Base-by-base conservation (phyloP, 495 filamentous ascomycete genomes). In the Chaetomidium leptoderma region DNA sequence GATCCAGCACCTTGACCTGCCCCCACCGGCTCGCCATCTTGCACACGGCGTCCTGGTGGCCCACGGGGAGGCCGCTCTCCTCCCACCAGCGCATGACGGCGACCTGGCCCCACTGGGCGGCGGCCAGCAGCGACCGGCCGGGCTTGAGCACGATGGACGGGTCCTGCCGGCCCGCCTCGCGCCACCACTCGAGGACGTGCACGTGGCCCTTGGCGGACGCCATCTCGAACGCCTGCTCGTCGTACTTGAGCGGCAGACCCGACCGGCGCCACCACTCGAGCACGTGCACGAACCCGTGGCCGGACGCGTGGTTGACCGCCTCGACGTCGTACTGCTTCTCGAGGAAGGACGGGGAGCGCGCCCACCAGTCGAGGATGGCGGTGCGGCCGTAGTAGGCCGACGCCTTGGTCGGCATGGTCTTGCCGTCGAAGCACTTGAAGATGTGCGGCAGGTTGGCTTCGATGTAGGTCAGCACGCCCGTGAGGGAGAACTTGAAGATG, bases 101-200 rank as follows among this genome's bases (percentile, higher is more conserved):
- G 5, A 81, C 76, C 62, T 86, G 85, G 24, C 89, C 90, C 53
- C 85, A 85, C 63, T 92, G 90, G 0, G 90, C 89, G 0, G 90
- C 90, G 7, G 83, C 83, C 36, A 90, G 81, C 19, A 95, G 83
- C 27, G 87, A 86, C 64, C 91, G 88, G 32, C 90, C 90, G 0
- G 90, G 85, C 69, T 90, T 89, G 10, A 92, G 76, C 0, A 68
- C 49, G 63, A 81, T 72, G 27, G 58, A 55, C 29, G 72, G 66
- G 57, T 76, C 65, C 53, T 69, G 69, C 30, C 73, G 59, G 21
- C 73, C 81, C 0, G 86, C 81, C 46, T 82, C 72, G 59, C 87
- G 88, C 92, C 92, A 97, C 92, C 92, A 97, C 60, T 93, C 85
- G 0, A 97, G 79, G 7, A 96, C 90, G 0, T 78, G 73, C n/a